phyloP scores from a whole-genome alignment of 2,329 filamentous ascomycete species.

The Pseudogymnoascus sp. region DNA sequence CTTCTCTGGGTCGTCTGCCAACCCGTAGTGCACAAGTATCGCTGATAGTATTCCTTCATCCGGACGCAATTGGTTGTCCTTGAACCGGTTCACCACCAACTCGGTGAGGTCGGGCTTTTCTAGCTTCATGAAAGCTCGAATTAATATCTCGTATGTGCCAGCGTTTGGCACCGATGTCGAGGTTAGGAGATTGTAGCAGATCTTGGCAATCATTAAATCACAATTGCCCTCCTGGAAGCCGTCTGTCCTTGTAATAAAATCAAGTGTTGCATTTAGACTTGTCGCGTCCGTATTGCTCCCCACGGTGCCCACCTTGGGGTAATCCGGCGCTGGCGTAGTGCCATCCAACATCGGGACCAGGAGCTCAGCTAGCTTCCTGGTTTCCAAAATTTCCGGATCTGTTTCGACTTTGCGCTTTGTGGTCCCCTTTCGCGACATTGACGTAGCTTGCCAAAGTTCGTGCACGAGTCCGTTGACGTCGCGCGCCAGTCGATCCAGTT shows the following conservation, averaged over 20 bases:
- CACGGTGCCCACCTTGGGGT: background rate
- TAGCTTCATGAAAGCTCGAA: slow-evolving; percentile 55
- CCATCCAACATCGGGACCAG: background rate
- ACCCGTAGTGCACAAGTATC: slow-evolving; percentile 26
- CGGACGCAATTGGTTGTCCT: slow-evolving; percentile 12
- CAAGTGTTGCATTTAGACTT: background rate
- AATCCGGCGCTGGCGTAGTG: background rate
- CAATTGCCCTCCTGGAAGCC: slow-evolving; percentile 11
- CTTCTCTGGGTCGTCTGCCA: slow-evolving; percentile 18
- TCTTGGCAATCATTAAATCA: slow-evolving; percentile 28
- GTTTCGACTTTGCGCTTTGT: background rate
- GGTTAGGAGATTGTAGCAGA: slow-evolving; percentile 59
- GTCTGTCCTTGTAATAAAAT: background rate
- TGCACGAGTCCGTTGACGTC: background rate
- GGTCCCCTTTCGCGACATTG: background rate
- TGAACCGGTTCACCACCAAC: slow-evolving; percentile 38
- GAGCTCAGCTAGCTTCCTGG: background rate
- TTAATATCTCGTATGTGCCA: slow-evolving; percentile 63
- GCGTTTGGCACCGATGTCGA: slow-evolving; percentile 56
- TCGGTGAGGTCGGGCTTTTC: slow-evolving; percentile 45
- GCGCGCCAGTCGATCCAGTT: background rate
- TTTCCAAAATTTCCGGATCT: background rate
- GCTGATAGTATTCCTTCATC: slow-evolving; percentile 21
- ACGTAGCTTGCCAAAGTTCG: background rate
- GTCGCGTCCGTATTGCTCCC: background rate